These are phyloP conservation scores for Hygrophila difformis DNA, from an alignment of 257 asterid genomes.

Conservation along the genomic window DNA sequence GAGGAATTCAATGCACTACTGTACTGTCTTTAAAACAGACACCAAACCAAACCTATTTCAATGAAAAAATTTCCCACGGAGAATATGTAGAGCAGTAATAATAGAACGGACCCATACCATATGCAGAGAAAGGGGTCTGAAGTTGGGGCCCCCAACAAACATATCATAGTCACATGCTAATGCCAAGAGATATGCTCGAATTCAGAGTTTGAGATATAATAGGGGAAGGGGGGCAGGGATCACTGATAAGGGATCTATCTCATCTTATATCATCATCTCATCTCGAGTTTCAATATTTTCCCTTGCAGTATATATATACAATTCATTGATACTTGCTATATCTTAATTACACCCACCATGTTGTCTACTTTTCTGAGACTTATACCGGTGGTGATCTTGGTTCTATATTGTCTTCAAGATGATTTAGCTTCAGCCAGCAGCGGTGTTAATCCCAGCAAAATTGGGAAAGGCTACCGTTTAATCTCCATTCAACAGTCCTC, in stretches of 20 bases:
- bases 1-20: too few relatives aligned
- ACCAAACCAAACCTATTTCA: constrained; percentile 6
- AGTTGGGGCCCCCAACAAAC: constrained; percentile 40
- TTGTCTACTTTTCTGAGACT: constrained; percentile 16
- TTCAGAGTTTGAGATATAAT: too few relatives aligned
- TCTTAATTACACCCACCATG: constrained; percentile 22
- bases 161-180: constrained; percentile 40
- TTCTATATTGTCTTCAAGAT: constrained; percentile 18
- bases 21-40: too few relatives aligned
- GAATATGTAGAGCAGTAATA: constrained; percentile 13
- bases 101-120: constrained; percentile 21
- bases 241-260: constrained; percentile 16
- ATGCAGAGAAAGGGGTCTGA: not conserved
- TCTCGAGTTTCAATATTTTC: not conserved
- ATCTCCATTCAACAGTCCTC: constrained; percentile 57
- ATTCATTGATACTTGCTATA: not conserved
- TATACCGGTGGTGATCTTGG: constrained; percentile 10
- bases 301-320: too few relatives aligned
- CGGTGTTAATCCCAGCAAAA: constrained; percentile 27
- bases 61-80: constrained; percentile 10
- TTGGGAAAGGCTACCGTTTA: constrained; percentile 78
- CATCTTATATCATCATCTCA: constrained; percentile 15
- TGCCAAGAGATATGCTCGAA: constrained; percentile 11
- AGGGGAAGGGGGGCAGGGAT: too few relatives aligned
- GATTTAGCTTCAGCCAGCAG: constrained; percentile 25